phyloP scores from a whole-genome alignment of 768 basidiomycete genomes.

The Steccherinum ochraceum region DNA sequence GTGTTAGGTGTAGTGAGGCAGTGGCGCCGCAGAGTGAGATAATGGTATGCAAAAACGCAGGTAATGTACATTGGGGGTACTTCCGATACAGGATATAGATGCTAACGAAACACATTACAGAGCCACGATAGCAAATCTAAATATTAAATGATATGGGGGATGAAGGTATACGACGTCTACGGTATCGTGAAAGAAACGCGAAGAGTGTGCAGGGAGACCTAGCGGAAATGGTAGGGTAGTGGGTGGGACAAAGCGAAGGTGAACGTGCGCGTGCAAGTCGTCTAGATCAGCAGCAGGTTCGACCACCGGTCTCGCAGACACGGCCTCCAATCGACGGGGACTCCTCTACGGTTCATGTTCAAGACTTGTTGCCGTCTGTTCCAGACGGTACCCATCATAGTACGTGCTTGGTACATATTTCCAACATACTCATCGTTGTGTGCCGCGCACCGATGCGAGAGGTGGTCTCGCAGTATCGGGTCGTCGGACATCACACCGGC shows the following conservation, averaged over 20 bases:
- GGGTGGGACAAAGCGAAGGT: background rate
- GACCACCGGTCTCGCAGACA: conserved; percentile 17
- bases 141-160: background rate
- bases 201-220: background rate
- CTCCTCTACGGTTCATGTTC: conserved; percentile 7
- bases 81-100: background rate
- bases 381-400: conserved; percentile 19
- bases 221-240: background rate
- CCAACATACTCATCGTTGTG: conserved; percentile 18
- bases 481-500: conserved; percentile 72
- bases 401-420: conserved; percentile 17
- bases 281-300: conserved; percentile 14
- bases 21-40: no score
- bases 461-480: conserved; percentile 39
- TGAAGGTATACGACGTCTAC: background rate
- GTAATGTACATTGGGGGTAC: background rate
- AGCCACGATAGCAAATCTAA: background rate
- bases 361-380: conserved; percentile 7
- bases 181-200: background rate
- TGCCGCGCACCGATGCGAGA: conserved; percentile 16
- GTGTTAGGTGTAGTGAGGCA: no score
- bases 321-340: conserved; percentile 21
- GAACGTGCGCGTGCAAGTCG: background rate
- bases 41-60: background rate
- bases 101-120: background rate